Evolutionary conservation across 306 rosid genomes (phyloP).

Genomic region (Ammopiptanthus mongolicus): DNA sequence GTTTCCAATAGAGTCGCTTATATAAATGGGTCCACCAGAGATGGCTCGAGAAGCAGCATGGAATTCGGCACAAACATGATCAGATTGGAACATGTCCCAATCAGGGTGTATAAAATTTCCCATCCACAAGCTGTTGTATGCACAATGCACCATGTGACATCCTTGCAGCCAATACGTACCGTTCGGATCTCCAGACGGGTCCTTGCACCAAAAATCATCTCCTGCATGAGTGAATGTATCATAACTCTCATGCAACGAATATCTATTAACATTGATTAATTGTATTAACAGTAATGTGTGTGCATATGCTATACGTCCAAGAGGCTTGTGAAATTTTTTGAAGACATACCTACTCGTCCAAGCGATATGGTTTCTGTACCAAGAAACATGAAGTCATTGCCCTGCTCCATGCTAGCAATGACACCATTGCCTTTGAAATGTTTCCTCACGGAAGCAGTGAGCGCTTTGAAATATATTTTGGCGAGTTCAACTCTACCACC

Average conservation of each 20-base stretch:
- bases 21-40: conserved; percentile 75
- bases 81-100: conserved; percentile 85
- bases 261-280: neutral
- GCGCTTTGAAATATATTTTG: conserved; percentile 58
- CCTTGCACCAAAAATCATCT: conserved; percentile 71
- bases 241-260: neutral
- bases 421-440: conserved; percentile 78
- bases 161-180: conserved; percentile 76
- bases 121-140: conserved; percentile 79
- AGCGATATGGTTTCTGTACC: conserved; percentile 72
- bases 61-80: conserved; percentile 63
- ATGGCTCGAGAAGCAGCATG: conserved; percentile 74
- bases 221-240: conserved; percentile 25
- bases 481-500: conserved; percentile 70
- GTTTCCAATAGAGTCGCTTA: conserved; percentile 60
- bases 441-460: conserved; percentile 51
- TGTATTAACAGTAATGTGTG: no score
- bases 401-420: conserved; percentile 78
- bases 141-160: conserved; percentile 83
- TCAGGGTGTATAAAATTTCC: conserved; percentile 76
- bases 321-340: neutral
- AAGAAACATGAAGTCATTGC: conserved; percentile 78
- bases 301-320: neutral
- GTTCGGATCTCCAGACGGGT: conserved; percentile 58
- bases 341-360: conserved; percentile 58